These are phyloP conservation scores for Xerocomellus intermedius DNA, from an alignment of 768 basidiomycete genomes.

Conservation along the genomic window DNA sequence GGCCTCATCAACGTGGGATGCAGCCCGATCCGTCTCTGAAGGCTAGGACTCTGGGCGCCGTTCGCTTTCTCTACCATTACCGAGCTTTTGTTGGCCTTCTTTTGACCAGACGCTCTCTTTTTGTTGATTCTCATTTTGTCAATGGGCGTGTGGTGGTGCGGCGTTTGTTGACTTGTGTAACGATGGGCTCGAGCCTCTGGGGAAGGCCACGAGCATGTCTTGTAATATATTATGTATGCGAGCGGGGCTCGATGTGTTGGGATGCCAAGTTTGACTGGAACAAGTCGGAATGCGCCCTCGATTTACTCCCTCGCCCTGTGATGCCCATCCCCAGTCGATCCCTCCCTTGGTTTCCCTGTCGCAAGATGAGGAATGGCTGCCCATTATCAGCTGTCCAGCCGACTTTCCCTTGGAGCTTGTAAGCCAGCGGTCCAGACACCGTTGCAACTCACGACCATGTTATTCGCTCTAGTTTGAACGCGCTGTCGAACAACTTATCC, in stretches of 20 bases:
- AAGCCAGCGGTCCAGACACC: constrained; percentile 11
- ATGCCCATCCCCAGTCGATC: not conserved
- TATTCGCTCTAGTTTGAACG: constrained; percentile 57
- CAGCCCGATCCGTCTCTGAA: constrained; percentile 9
- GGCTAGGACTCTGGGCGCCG: constrained; percentile 7
- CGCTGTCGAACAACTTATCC: constrained; percentile 68
- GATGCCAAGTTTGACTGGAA: not conserved
- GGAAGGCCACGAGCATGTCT: constrained; percentile 1
- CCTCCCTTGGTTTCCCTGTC: not conserved
- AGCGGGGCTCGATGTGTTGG: constrained; percentile 10
- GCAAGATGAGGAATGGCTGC: constrained; percentile 22
- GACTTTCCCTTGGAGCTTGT: constrained; percentile 46
- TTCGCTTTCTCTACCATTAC: constrained; percentile 22
- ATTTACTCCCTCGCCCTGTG: constrained; percentile 25
- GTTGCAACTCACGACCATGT: not conserved
- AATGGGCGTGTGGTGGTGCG: constrained; percentile 13
- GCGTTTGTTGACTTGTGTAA: constrained; percentile 8
- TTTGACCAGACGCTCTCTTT: constrained; percentile 23
- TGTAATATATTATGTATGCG: constrained; percentile 17
- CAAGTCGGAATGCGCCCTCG: constrained; percentile 19
- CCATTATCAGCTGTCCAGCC: constrained; percentile 42
- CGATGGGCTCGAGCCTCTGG: not conserved
- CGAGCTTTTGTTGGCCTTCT: constrained; percentile 15
- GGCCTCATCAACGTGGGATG: constrained; percentile 31
- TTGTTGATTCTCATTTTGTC: constrained; percentile 25